Evolutionary conservation across 306 rosid species (phyloP), one percentile per base, ranked within the genome.

Genomic region (Datisca glomerata): DNA sequence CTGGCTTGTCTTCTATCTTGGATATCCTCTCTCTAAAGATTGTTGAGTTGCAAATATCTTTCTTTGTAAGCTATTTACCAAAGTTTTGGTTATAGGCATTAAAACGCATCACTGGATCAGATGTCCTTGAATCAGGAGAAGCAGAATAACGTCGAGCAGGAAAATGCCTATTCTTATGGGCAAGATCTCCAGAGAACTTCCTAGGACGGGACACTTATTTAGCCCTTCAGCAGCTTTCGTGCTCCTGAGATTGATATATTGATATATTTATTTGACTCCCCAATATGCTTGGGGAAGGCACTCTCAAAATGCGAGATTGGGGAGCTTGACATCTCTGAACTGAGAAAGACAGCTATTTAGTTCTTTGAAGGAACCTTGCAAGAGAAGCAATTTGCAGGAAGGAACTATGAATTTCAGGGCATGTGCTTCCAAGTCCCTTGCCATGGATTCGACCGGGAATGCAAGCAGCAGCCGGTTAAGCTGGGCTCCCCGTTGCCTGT

Each of bases 381-480:
- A 91, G 76, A 91, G 94, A 66, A 85, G 94, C 75, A 91, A 91
- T 66, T 71, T 91, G 64, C 99, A 91, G 71, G 97, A 74, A 71
- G 97, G 98, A 46, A 94, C 99, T 29, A 65, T 91, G 85, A 91
- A 78, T 51, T 96, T 96, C 35, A 72, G 68, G 61, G 86, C 78
- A 24, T 91, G 99, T 96, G 99, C 99, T 51, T 80, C 96, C 42
- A 91, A 89, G 71, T 91, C 99, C 33, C 95, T 91, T 50, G 98
- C 96, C 45, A 80, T 92, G 0, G 99, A 84, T 51, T 75, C 96
- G n/a, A 78, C 85, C 3, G 94, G 96, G 33, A 87, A 91, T 68
- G 80, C 72, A 20, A 65, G 85, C 67, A 59, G 73, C 53, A 69
- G 87, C 65, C 68, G 84, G 65, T 44, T 66, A 49, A 61, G 67